Base-by-base conservation (phyloP, 768 basidiomycete species). In the Amanita exitialis region DNA sequence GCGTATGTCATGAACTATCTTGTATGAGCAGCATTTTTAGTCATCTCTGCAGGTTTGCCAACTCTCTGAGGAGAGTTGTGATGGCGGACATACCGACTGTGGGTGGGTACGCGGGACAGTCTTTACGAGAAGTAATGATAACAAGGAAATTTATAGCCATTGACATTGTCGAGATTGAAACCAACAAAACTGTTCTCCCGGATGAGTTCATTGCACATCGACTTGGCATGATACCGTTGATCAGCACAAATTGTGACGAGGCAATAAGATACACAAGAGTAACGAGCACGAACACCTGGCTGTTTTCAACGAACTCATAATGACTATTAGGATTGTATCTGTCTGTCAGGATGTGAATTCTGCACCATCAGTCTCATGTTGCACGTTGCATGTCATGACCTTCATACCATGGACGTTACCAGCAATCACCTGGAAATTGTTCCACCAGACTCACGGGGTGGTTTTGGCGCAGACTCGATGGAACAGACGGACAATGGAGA, bases 151-250 rank as follows among this genome's bases (percentile, higher is more conserved):
- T 15, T 35, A 18, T 60, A 97, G 96, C 94, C 32, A 98, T 99
- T 56, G 96, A 99, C 71, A 85, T 95, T 68, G 95, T 98, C 9
- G 88, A 92, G 66, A 86, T 98, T 56, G 79, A 86, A 53, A 78
- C 77, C 50, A 99, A 99, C 65, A 92, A 91, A 4, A 83, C 90
- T 1, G 94, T 96, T 3, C 70, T 99, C 18, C 90, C 94, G 2
- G 96, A 99, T 67, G 96, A 99, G 69, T 96, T 93, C 70, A 86
- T 99, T 54, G 90, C 93, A 0, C 96, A 99, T 66, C 81, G 96
- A 46, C 74, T 99, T 27, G 96, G 96, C 20, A 86, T 96, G 80
- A 76, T 99, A 25, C 96, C 96, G 6, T 73, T 99, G 20, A 73
- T 85, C 46, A 94, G 90, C 66, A 73, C 81, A 35, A 89, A 88